These are phyloP conservation scores for Verticillium nubilum DNA, from an alignment of 2,329 filamentous ascomycete genomes.

Conservation along the genomic window DNA sequence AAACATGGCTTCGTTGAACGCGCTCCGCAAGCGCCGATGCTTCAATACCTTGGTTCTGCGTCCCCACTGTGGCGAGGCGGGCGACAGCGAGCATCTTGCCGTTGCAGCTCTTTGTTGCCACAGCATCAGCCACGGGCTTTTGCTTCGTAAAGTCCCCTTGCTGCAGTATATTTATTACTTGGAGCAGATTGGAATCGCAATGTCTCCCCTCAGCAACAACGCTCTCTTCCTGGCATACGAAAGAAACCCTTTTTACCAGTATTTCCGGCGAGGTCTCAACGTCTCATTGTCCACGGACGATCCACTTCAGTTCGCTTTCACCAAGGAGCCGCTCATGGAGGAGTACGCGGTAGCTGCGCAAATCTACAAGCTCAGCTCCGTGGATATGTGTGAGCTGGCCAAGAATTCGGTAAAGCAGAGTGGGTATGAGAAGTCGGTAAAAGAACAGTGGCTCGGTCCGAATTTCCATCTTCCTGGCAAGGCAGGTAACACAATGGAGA, in stretches of 20 bases:
- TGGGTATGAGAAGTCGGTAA: constrained; percentile 84
- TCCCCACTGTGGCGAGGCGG: constrained; percentile 94
- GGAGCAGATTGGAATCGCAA: constrained; percentile 95
- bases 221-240: constrained; percentile 95
- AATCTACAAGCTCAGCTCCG: constrained; percentile 94
- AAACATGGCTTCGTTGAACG: constrained; percentile 88
- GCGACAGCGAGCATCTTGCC: constrained; percentile 92
- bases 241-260: constrained; percentile 90
- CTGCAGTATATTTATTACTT: constrained; percentile 97
- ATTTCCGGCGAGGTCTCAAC: constrained; percentile 91
- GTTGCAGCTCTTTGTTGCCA: constrained; percentile 89
- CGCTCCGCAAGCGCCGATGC: constrained; percentile 82
- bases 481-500: constrained; percentile 84
- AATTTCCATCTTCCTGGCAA: constrained; percentile 75
- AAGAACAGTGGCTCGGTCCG: constrained; percentile 84
- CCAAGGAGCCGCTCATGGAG: constrained; percentile 95
- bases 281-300: constrained; percentile 96
- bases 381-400: constrained; percentile 97
- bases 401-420: constrained; percentile 95
- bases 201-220: constrained; percentile 99
- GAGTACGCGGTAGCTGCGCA: constrained; percentile 97
- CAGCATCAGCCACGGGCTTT: constrained; percentile 91
- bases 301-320: constrained; percentile 95
- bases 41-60: constrained; percentile 94
- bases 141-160: constrained; percentile 88